These are phyloP conservation scores for Thinopyrum elongatum DNA, from an alignment of 176 grass and related monocot species.

Conservation along the genomic window DNA sequence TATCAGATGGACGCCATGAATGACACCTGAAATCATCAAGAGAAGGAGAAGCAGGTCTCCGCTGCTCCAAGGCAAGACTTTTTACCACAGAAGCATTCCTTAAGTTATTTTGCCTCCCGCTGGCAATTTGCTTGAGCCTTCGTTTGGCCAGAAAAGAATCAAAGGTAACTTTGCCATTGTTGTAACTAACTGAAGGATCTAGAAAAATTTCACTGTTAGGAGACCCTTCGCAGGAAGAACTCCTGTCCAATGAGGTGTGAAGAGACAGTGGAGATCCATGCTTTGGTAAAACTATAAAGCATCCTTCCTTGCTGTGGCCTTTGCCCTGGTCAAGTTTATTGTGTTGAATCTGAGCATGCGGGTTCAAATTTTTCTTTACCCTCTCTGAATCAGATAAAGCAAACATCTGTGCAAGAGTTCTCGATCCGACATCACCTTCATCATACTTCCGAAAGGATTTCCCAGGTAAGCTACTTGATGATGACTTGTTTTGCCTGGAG, in stretches of 20 bases:
- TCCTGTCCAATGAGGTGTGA: conserved; percentile 23
- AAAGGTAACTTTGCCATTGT: conserved; percentile 17
- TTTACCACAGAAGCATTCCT: conserved; percentile 24
- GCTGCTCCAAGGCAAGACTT: background rate
- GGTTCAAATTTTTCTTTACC: conserved; percentile 27
- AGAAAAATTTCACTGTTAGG: conserved; percentile 18
- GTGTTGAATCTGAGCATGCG: background rate
- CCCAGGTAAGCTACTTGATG: background rate
- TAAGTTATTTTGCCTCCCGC: conserved; percentile 5
- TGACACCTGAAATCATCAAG: conserved; percentile 18
- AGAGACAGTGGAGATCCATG: conserved; percentile 26
- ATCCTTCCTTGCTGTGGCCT: conserved; percentile 36
- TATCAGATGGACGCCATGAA: conserved; percentile 18
- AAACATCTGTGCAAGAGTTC: conserved; percentile 69
- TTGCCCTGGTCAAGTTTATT: conserved; percentile 18
- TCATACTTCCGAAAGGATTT: background rate
- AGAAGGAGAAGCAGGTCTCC: conserved; percentile 22
- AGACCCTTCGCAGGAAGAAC: conserved; percentile 11
- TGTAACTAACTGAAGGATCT: conserved; percentile 7
- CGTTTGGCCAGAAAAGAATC: conserved; percentile 35
- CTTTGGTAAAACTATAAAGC: conserved; percentile 58
- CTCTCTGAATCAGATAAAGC: conserved; percentile 64
- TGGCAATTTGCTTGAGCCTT: conserved; percentile 31
- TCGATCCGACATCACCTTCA: conserved; percentile 24
- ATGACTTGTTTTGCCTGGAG: conserved; percentile 23